Base-by-base conservation (phyloP, 2,329 filamentous ascomycete genomes). In the Fusarium lyarnte region DNA sequence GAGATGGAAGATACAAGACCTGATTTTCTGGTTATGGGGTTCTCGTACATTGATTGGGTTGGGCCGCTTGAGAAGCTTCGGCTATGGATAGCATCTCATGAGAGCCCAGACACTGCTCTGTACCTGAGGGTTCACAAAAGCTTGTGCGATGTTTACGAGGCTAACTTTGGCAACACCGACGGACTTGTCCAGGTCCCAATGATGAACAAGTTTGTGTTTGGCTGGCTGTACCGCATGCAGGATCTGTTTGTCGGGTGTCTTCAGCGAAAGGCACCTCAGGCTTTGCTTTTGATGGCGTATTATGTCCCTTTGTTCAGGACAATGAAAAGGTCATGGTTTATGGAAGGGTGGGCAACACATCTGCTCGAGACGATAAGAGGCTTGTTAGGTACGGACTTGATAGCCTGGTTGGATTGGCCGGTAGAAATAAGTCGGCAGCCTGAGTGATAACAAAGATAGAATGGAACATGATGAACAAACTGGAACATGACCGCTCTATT, bases 181-280 rank as follows among this genome's bases (percentile, higher is more conserved):
- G 75, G 72, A 14, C 25, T 42, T 1, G 75, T 74, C 31, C 62
- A 66, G 35, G 77, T 75, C 23, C 63, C 64, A 12, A 51, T 45
- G 9, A 58, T 59, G 16, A 68, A 77, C 42, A 66, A 67, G 35
- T 61, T 76, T 49, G 73, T 78, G 8, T 74, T 79, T 43, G 74
- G 73, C 8, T 79, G 78, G 78, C 61, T 79, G 38, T 79, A 79
- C 57, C 72, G 74, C 10, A 63, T 79, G 60, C 72, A 77, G 35
- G 73, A 79, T 47, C 63, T 72, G 10, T 79, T 75, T 66, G 70
- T 78, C 19, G 68, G 69, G 3, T 76, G 77, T 57, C 71, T 79
- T 11, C 74, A 77, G 45, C 58, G 69, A 16, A 77, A 72, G 33
- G 75, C 78, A 23, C 75, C 76, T 5, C 74, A 77, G n/a, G 77